Evolutionary conservation across 371 early-diverging fungal genomes (phyloP).

Genomic region (Mucor mucedo): DNA sequence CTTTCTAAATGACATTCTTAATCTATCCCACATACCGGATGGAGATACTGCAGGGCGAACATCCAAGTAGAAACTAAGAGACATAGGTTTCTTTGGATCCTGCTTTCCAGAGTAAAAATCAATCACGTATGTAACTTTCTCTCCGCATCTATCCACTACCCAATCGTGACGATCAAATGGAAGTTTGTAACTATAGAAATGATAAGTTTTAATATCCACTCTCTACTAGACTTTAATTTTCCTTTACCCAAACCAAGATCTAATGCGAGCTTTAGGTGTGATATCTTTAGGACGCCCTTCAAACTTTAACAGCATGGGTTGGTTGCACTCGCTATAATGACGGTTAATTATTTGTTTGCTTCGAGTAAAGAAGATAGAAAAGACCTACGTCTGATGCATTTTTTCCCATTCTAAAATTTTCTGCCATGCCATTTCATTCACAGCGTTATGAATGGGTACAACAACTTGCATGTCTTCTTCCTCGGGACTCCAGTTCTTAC

Average conservation of each 20-base stretch:
- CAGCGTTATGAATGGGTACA: constrained; percentile 70
- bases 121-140: constrained; percentile 89
- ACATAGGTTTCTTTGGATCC: constrained; percentile 60
- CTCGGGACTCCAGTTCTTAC: constrained; percentile 85
- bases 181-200: constrained; percentile 52
- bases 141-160: constrained; percentile 95
- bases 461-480: constrained; percentile 66
- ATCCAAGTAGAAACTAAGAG: constrained; percentile 83
- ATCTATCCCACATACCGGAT: constrained; percentile 61
- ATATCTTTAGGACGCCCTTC: constrained; percentile 86
- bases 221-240: no score
- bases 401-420: constrained; percentile 92
- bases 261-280: constrained; percentile 82
- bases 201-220: not conserved
- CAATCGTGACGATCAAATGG: constrained; percentile 99
- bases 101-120: constrained; percentile 89
- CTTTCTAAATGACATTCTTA: constrained; percentile 47
- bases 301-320: constrained; percentile 81
- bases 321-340: constrained; percentile 57
- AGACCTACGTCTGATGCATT: constrained; percentile 60
- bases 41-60: constrained; percentile 82
- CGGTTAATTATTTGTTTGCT: not conserved
- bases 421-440: constrained; percentile 93
- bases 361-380: not conserved
- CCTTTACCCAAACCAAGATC: constrained; percentile 72